phyloP scores from a whole-genome alignment of 345 rosid genomes.

The Reutealis trisperma region DNA sequence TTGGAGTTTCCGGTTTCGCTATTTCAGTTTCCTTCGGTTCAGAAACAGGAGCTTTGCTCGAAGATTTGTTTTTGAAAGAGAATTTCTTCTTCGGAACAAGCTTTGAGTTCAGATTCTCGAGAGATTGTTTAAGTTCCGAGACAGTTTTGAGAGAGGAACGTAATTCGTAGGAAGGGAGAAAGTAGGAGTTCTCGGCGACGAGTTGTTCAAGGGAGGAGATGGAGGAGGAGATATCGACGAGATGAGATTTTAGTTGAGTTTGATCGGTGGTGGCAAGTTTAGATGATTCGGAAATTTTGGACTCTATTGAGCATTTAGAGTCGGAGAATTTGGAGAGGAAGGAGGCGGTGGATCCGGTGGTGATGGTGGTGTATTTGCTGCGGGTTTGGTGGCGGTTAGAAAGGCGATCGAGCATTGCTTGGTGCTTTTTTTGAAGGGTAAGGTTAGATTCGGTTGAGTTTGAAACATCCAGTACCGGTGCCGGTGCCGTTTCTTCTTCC shows the following conservation, averaged over 20 bases:
- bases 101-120: constrained; percentile 49
- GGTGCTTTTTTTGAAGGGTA: constrained; percentile 52
- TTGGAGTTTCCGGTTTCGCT: constrained; percentile 11
- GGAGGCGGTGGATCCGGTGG: constrained; percentile 50
- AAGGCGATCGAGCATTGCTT: constrained; percentile 79
- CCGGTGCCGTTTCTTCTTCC: constrained; percentile 16
- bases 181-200: constrained; percentile 72
- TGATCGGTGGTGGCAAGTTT: constrained; percentile 38
- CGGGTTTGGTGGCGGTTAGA: constrained; percentile 72
- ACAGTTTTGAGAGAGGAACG: constrained; percentile 67
- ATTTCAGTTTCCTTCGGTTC: constrained; percentile 30
- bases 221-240: constrained; percentile 52
- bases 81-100: constrained; percentile 70
- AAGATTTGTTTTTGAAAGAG: constrained; percentile 64
- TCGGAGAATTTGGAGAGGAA: constrained; percentile 67
- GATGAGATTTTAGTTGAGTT: constrained; percentile 43
- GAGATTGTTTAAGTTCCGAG: constrained; percentile 63
- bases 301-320: constrained; percentile 51
- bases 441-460: neutral
- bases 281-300: constrained; percentile 42
- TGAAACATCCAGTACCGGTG: neutral
- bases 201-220: constrained; percentile 71
- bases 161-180: constrained; percentile 76
- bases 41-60: constrained; percentile 22
- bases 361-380: constrained; percentile 37